These are phyloP conservation scores for Gaillardinia entomophila DNA, from an alignment of 805 yeast genomes.

Conservation along the genomic window DNA sequence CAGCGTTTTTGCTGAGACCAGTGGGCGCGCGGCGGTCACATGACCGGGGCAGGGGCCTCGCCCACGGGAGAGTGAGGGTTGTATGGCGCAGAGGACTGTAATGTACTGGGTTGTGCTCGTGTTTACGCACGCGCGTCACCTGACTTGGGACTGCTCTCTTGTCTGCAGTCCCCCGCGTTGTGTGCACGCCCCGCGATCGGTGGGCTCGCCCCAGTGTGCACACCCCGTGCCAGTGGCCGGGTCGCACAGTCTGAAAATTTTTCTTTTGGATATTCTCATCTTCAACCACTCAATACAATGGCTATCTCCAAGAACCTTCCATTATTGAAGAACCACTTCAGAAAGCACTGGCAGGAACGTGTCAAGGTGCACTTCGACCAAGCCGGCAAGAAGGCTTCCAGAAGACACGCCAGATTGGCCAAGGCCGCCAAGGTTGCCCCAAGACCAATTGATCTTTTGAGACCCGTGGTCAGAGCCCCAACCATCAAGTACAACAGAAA, in stretches of 20 bases:
- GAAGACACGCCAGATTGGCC: conserved; percentile 90
- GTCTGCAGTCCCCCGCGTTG: not conserved
- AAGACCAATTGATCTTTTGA: conserved; percentile 91
- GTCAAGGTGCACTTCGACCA: conserved; percentile 99
- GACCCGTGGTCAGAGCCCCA: conserved; percentile 99
- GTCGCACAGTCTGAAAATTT: conserved; percentile 7
- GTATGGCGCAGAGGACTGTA: conserved; percentile 1
- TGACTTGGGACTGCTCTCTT: conserved; percentile 7
- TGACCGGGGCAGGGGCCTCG: no score
- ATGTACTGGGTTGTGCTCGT: conserved; percentile 2
- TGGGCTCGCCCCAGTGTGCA: not conserved
- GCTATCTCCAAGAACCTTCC: conserved; percentile 99
- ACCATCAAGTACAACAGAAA: conserved; percentile 98
- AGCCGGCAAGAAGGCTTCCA: conserved; percentile 98
- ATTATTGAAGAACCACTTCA: conserved; percentile 98
- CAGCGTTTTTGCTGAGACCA: conserved; percentile 5
- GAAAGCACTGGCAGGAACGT: conserved; percentile 99
- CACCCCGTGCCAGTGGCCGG: not conserved
- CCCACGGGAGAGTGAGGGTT: no score
- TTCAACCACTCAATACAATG: conserved; percentile 29
- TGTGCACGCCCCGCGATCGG: not conserved
- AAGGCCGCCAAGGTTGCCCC: conserved; percentile 96
- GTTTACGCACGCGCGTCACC: conserved; percentile 5
- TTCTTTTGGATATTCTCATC: conserved; percentile 3
- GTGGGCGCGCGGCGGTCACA: conserved; percentile 2